Evolutionary conservation across 2,329 filamentous ascomycete species (phyloP), one percentile per base, ranked within the genome.

Genomic region (Fusarium aywerte): DNA sequence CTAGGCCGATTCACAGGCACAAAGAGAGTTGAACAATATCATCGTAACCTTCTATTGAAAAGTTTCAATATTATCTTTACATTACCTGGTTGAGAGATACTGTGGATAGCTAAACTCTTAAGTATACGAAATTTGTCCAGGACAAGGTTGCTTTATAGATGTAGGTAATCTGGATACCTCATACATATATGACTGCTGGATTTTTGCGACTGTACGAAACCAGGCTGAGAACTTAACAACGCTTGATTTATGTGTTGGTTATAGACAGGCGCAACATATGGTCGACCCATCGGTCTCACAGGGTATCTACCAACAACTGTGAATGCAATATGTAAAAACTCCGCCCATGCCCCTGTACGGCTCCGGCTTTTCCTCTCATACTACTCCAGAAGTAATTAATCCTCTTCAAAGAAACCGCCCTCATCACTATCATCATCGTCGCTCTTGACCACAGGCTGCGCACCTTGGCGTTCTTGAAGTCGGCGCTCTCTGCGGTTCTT

Each of bases 371-470:
- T 43, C 27, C 29, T 20, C 35, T 40, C 11, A 33, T 18, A 27
- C 23, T 36, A 11, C 21, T 8, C 27, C 7, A 23, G 21, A 25
- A 20, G 11, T 27, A 21, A 23, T 52, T 38, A 70, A 20, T 38
- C 54, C 35, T 73, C 61, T 70, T 88, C 85, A 69, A 89, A 89
- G 77, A 89, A 90, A 13, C 85, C 84, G 11, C 82, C 85, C 21
- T 83, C 85, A 52, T 82, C 86, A 16, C 84, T 85, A 56, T 83
- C 80, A 21, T 81, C 82, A 18, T 81, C 82, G 20, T 82, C 80
- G 39, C 78, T 76, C 21, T 77, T 76, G n/a, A 69, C 68, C 32
- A 51, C 68, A 27, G 73, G 51, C 55, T 78, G 73, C 71, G 70
- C 65, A 36, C 74, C 59, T 67, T 79, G 73, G 47, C 75, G 77